Evolutionary conservation across 176 grass and related monocot species (phyloP).

Genomic region (Tillandsia fasciculata): DNA sequence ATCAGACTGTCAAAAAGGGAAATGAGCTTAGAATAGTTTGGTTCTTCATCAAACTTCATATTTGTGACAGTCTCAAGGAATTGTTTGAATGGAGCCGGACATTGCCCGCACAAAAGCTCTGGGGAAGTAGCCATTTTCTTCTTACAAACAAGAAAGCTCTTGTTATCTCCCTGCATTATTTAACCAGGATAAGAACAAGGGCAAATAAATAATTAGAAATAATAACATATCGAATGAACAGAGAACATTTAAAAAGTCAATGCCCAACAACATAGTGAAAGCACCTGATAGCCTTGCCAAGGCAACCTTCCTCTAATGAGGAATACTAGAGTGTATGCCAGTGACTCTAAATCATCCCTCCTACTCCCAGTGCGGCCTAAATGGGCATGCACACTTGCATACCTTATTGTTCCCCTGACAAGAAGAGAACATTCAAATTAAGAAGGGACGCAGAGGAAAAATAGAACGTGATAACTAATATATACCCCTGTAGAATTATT

Average conservation of each 20-base stretch:
- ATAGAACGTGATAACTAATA: background rate
- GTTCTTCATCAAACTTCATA: constrained; percentile 87
- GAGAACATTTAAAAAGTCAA: constrained; percentile 9
- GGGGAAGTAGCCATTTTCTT: constrained; percentile 82
- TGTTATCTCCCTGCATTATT: constrained; percentile 67
- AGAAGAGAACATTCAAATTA: background rate
- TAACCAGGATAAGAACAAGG: background rate
- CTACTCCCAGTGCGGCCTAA: constrained; percentile 76
- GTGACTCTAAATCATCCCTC: constrained; percentile 89
- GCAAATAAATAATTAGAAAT: constrained; percentile 19
- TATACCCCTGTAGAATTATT: background rate
- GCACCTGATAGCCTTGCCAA: constrained; percentile 91
- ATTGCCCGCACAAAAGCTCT: constrained; percentile 51
- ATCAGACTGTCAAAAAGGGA: constrained; percentile 73
- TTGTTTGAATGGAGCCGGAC: constrained; percentile 75
- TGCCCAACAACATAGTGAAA: constrained; percentile 8
- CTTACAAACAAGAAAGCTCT: constrained; percentile 92
- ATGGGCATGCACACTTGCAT: constrained; percentile 91
- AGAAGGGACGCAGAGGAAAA: constrained; percentile 12
- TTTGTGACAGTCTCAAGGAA: constrained; percentile 78
- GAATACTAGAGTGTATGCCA: constrained; percentile 86
- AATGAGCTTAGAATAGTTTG: constrained; percentile 74
- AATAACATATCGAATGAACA: background rate
- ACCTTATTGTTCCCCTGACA: constrained; percentile 78
- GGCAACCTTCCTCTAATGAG: constrained; percentile 80